Evolutionary conservation across 2,329 filamentous ascomycete genomes (phyloP).

Genomic region (Colletotrichum sp.): DNA sequence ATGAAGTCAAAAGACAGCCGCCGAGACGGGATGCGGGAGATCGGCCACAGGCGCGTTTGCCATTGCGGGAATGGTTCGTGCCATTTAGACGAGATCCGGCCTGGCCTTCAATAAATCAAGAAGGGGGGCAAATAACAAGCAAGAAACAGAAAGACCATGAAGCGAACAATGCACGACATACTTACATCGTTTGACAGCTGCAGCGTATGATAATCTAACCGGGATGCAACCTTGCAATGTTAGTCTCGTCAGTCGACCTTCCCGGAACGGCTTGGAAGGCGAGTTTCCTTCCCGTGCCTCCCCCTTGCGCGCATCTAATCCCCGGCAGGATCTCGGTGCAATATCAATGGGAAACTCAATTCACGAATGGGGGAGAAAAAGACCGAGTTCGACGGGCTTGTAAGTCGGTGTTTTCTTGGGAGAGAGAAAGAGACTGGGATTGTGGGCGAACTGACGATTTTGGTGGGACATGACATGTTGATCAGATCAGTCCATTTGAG

Average conservation of each 20-base stretch:
- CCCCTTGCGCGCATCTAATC: background rate
- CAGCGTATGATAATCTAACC: background rate
- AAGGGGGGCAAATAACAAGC: background rate
- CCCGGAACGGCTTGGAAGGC: background rate
- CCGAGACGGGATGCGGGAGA: constrained; percentile 3
- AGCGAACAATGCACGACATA: background rate
- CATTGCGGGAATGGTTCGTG: background rate
- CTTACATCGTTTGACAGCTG: background rate
- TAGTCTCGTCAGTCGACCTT: background rate
- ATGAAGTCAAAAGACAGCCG: background rate
- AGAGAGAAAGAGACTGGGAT: background rate
- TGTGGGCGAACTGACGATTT: background rate
- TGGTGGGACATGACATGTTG: background rate
- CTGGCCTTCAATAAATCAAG: background rate
- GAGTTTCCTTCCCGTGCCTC: background rate
- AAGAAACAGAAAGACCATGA: background rate
- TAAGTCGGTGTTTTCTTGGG: background rate
- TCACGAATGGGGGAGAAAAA: background rate
- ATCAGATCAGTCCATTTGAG: background rate
- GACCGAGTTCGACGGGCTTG: background rate
- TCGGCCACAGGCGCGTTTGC: background rate
- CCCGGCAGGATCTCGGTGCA: background rate
- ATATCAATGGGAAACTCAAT: background rate
- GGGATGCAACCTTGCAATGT: background rate
- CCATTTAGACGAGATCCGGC: background rate